Evolutionary conservation across 441 rosid genomes (phyloP).

Genomic region (Iberis amara): DNA sequence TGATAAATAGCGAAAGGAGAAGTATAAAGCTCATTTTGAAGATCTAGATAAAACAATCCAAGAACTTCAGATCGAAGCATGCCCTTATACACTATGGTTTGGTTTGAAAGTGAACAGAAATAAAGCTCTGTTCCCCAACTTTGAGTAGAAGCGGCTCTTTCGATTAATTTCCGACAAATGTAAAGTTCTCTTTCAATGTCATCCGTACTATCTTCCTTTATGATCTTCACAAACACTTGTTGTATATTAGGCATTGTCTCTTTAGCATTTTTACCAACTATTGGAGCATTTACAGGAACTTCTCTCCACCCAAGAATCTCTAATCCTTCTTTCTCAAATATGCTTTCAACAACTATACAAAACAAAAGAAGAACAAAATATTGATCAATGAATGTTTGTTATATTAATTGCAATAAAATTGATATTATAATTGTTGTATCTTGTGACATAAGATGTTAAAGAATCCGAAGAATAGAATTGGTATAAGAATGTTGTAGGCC

Average conservation of each 20-base stretch:
- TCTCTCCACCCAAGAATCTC: constrained; percentile 97
- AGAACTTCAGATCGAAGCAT: constrained; percentile 98
- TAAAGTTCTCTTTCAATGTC: constrained; percentile 92
- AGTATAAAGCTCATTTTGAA: constrained; percentile 64
- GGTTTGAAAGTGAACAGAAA: constrained; percentile 92
- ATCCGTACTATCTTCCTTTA: constrained; percentile 73
- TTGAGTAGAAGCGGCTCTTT: constrained; percentile 53
- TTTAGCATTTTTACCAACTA: constrained; percentile 91
- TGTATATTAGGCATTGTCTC: constrained; percentile 93
- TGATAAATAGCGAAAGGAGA: constrained; percentile 97
- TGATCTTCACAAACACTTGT: constrained; percentile 85
- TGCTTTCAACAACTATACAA: constrained; percentile 63
- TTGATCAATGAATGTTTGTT: not conserved
- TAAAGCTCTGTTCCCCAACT: constrained; percentile 89
- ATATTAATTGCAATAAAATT: too few relatives aligned
- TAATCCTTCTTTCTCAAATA: constrained; percentile 88
- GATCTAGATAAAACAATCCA: constrained; percentile 79
- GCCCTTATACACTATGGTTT: constrained; percentile 97
- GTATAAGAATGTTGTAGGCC: too few relatives aligned
- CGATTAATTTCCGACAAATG: constrained; percentile 88
- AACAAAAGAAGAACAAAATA: constrained; percentile 5
- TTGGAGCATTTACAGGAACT: constrained; percentile 79
- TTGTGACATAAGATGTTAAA: too few relatives aligned
- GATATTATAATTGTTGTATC: too few relatives aligned
- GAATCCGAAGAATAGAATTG: too few relatives aligned